phyloP scores from a whole-genome alignment of 371 early-diverging fungal genomes.

The Rhizomucor pusillus region DNA sequence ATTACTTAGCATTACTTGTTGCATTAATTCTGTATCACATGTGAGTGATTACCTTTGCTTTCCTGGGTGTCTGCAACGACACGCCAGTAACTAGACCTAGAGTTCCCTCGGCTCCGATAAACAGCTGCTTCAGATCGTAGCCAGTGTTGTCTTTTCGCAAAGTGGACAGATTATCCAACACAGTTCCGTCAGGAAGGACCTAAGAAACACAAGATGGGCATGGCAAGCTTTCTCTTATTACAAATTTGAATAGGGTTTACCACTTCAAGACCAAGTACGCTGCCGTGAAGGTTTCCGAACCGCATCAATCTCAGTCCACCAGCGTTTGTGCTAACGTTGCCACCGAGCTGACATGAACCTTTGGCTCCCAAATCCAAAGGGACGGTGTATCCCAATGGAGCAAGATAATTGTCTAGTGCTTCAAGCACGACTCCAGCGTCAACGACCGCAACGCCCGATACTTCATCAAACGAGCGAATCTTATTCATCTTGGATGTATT shows the following conservation, averaged over 20 bases:
- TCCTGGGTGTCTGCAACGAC: conserved; percentile 55
- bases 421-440: conserved; percentile 93
- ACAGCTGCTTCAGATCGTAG: conserved; percentile 85
- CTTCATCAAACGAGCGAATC: conserved; percentile 72
- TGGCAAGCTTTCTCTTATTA: background rate
- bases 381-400: conserved; percentile 75
- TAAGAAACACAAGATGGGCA: conserved; percentile 7
- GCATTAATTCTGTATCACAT: background rate
- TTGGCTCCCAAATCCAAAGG: conserved; percentile 96
- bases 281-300: conserved; percentile 88
- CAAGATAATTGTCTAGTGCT: conserved; percentile 72
- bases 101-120: conserved; percentile 89
- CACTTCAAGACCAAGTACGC: conserved; percentile 79
- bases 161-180: conserved; percentile 81
- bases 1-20: background rate
- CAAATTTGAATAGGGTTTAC: conserved; percentile 28
- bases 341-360: conserved; percentile 80
- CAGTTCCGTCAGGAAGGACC: conserved; percentile 88
- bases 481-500: conserved; percentile 71
- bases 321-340: conserved; percentile 93
- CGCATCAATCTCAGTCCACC: conserved; percentile 85
- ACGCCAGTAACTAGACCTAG: conserved; percentile 84
- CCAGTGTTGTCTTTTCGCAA: conserved; percentile 87
- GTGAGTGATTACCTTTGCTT: conserved; percentile 24
- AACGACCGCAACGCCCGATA: conserved; percentile 72